Evolutionary conservation across 2,329 filamentous ascomycete species (phyloP).

Genomic region (Fusarium luffae): DNA sequence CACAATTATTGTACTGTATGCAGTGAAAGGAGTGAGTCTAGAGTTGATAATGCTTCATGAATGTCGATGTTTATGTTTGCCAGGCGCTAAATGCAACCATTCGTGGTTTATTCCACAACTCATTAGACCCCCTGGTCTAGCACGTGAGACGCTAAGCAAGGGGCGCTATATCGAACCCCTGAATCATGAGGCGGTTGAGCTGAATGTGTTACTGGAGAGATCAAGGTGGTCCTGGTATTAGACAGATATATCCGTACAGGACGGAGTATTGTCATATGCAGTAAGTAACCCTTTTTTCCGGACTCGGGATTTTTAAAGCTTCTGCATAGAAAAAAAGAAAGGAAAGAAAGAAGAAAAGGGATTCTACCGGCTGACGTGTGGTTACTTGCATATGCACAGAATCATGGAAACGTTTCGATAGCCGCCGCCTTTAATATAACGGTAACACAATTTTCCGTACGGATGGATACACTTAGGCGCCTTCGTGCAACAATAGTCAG

Average conservation of each 20-base stretch:
- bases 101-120: not conserved
- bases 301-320: not conserved
- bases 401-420: constrained; percentile 27
- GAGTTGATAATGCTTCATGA: constrained; percentile 3
- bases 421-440: constrained; percentile 25
- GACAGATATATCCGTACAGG: not conserved
- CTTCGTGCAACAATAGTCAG: constrained; percentile 4
- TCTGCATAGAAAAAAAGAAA: not conserved
- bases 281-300: not conserved
- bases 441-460: constrained; percentile 11
- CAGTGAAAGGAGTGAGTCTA: constrained; percentile 3
- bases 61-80: constrained; percentile 18
- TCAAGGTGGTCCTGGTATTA: not conserved
- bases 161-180: constrained; percentile 7
- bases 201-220: constrained; percentile 14
- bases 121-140: constrained; percentile 14
- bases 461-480: not conserved
- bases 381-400: constrained; percentile 29
- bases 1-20: not conserved
- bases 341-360: not conserved
- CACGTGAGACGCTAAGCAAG: constrained; percentile 29
- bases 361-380: not conserved
- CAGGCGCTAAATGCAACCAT: constrained; percentile 2
- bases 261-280: not conserved
- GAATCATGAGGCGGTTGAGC: constrained; percentile 16